Evolutionary conservation across 2,329 filamentous ascomycete species (phyloP), one percentile per base, ranked within the genome.

Genomic region (Zarea fungicola): DNA sequence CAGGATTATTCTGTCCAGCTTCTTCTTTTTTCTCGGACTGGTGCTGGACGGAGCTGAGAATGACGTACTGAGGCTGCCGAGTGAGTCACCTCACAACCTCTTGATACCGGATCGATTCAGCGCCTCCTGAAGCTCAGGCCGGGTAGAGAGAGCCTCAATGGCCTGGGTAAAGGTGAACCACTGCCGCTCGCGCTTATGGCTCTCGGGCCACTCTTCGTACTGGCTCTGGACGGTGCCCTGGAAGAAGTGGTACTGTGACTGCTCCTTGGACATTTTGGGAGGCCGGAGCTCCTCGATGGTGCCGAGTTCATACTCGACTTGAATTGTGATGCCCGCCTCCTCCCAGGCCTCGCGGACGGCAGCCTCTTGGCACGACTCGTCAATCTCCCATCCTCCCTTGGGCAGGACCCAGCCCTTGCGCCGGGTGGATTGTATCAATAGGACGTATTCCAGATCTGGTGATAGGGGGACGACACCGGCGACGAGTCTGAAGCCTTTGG

Each of bases 301-400:
- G 55, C 91, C 91, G 43, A 99, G 78, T 66, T 96, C 89, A 65
- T 85, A 86, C 60, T 86, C 84, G 66, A 96, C 84, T 51, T 81
- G 85, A 68, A 92, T 87, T 60, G 87, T 77, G 62, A 97, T 95
- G 61, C 93, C 93, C 35, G 91, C 93, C 72, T 97, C 93, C 73
- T 97, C 93, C 93, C 93, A 97, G 53, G 93, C 93, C 69, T 99
- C 93, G 58, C 93, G 75, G 75, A 85, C 70, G 49, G 93, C 93
- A 50, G 93, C 88, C 65, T 92, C 81, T 54, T 86, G 82, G 55
- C 88, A 93, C 54, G 84, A 81, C 71, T 99, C 93, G 68, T 99
- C 93, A 28, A 83, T 85, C 69, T 99, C 93, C 91, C 93, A 99
- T 52, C 93, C 93, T 63, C 93, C 93, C 68, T 99, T 99, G 52